Conservation (phyloP, 2,329 filamentous ascomycete species). For the Ampelomyces quisqualis region DNA sequence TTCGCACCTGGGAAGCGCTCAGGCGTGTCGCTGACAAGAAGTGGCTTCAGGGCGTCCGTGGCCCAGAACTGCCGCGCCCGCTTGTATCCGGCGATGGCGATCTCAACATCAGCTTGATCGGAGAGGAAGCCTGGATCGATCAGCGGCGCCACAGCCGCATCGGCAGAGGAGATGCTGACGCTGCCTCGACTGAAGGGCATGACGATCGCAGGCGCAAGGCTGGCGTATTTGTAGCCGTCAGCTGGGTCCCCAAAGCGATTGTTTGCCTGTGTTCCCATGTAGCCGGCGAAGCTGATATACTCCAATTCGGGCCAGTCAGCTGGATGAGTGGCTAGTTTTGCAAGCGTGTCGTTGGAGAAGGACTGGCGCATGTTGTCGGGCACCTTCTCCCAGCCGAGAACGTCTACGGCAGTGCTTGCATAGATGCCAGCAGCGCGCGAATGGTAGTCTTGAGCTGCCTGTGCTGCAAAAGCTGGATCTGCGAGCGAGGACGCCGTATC, state of each 20-base stretch:
- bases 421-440: slow-evolving; percentile 24
- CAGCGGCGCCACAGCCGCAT: slow-evolving; percentile 28
- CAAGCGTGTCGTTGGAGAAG: slow-evolving; percentile 8
- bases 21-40: slow-evolving; percentile 7
- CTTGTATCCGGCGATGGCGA: slow-evolving; percentile 37
- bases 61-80: slow-evolving; percentile 32
- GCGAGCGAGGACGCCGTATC: slow-evolving; percentile 12
- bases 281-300: slow-evolving; percentile 16
- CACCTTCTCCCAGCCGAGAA: slow-evolving; percentile 29
- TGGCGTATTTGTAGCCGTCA: slow-evolving; percentile 35
- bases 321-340: slow-evolving; percentile 14
- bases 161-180: slow-evolving; percentile 35
- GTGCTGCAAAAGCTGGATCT: too few relatives aligned
- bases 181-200: slow-evolving; percentile 40
- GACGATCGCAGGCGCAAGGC: slow-evolving; percentile 33
- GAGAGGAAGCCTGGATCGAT: slow-evolving; percentile 44
- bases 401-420: slow-evolving; percentile 24
- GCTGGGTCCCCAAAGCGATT: slow-evolving; percentile 23
- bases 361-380: slow-evolving; percentile 7
- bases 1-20: slow-evolving; percentile 32
- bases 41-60: slow-evolving; percentile 16
- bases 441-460: slow-evolving; percentile 1
- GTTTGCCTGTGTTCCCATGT: slow-evolving; percentile 20
- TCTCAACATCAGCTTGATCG: slow-evolving; percentile 29
- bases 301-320: slow-evolving; percentile 32